Evolutionary conservation across 768 basidiomycete species (phyloP).

Genomic region (Termitomyces sp.): DNA sequence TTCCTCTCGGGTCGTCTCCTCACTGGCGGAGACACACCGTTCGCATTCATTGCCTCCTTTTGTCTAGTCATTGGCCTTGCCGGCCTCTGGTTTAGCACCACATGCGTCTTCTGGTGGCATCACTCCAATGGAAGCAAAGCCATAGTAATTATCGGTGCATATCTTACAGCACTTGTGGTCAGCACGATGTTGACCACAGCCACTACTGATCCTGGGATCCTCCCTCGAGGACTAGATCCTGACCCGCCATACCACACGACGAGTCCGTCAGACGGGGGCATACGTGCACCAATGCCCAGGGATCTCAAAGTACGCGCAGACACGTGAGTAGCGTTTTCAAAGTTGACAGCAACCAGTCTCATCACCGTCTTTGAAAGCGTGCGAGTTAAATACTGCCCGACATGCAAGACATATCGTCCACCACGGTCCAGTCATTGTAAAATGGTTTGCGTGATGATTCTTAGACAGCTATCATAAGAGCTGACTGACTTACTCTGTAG

Average conservation of each 20-base stretch:
- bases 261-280: slow-evolving; percentile 61
- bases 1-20: slow-evolving; percentile 70
- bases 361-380: slow-evolving; percentile 48
- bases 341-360: slow-evolving; percentile 28
- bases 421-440: slow-evolving; percentile 96
- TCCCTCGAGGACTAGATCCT: slow-evolving; percentile 85
- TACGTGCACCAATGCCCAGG: slow-evolving; percentile 69
- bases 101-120: slow-evolving; percentile 87
- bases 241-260: slow-evolving; percentile 74
- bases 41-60: slow-evolving; percentile 74
- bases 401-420: slow-evolving; percentile 90
- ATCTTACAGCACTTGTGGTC: slow-evolving; percentile 60
- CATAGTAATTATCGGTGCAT: slow-evolving; percentile 52
- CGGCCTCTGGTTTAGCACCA: slow-evolving; percentile 86
- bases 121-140: slow-evolving; percentile 41
- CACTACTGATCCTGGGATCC: slow-evolving; percentile 80
- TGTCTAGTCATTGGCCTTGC: slow-evolving; percentile 62
- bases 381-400: slow-evolving; percentile 90
- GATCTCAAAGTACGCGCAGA: slow-evolving; percentile 79
- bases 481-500: slow-evolving; percentile 33
- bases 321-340: slow-evolving; percentile 39
- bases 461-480: slow-evolving; percentile 6
- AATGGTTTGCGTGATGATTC: slow-evolving; percentile 55
- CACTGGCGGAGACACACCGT: slow-evolving; percentile 83
- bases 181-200: slow-evolving; percentile 80